phyloP scores from a whole-genome alignment of 305 asterid species.

The Solanum hybrid region DNA sequence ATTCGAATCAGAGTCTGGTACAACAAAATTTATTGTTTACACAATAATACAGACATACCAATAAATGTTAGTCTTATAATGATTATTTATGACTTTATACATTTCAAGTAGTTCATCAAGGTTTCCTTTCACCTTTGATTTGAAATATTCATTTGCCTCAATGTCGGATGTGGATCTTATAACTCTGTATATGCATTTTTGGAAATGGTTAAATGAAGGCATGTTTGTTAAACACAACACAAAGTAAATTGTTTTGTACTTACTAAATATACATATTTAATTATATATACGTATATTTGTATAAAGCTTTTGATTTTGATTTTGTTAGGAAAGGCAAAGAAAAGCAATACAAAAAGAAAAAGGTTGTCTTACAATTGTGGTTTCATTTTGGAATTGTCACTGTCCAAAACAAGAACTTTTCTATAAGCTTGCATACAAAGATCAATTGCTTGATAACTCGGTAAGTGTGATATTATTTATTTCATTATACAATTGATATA shows the following conservation, averaged over 20 bases:
- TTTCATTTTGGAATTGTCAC: background rate
- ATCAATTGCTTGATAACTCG: background rate
- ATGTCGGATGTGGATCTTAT: too few species aligned
- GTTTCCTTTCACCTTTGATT: background rate
- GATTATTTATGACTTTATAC: background rate
- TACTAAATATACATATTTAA: too few species aligned
- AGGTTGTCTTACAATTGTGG: background rate
- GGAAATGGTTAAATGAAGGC: background rate
- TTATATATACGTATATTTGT: background rate
- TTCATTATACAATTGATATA: too few species aligned
- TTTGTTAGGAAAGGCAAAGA: too few species aligned
- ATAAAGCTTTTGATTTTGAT: background rate
- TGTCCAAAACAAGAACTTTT: background rate
- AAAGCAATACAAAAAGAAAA: too few species aligned
- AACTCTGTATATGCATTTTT: too few species aligned
- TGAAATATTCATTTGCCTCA: too few species aligned
- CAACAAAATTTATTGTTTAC: too few species aligned
- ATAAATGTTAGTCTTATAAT: too few species aligned
- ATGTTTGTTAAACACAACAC: too few species aligned
- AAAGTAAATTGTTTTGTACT: background rate
- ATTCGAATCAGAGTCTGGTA: background rate
- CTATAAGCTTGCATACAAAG: background rate
- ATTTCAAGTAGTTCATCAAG: background rate
- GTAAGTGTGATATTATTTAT: background rate
- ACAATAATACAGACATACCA: too few species aligned